phyloP scores from a whole-genome alignment of 2,329 filamentous ascomycete species.

The Paramyrothecium roridum region DNA sequence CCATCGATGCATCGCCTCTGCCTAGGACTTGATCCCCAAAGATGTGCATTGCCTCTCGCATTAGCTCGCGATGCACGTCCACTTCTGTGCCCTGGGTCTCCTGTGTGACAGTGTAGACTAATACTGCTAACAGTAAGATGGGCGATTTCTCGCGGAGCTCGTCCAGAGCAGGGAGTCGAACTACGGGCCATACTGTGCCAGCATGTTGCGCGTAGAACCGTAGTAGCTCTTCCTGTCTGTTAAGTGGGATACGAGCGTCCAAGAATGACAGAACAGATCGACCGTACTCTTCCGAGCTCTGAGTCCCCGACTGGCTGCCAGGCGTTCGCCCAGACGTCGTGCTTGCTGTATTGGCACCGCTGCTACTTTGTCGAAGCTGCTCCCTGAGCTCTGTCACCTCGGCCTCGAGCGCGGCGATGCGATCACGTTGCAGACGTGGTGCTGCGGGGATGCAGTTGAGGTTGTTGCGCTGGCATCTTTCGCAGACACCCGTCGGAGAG shows the following conservation, averaged over 20 bases:
- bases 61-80: neutral
- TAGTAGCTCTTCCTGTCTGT: neutral
- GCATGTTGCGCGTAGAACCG: neutral
- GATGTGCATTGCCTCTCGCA: neutral
- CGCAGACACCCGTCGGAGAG: neutral
- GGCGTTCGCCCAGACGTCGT: neutral
- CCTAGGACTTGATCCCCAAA: neutral
- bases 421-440: slow-evolving; percentile 9
- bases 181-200: neutral
- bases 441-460: slow-evolving; percentile 7
- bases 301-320: neutral
- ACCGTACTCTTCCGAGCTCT: neutral
- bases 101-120: slow-evolving; percentile 1
- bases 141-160: neutral
- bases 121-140: neutral
- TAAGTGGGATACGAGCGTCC: neutral
- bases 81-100: slow-evolving; percentile 1
- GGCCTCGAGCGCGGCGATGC: slow-evolving; percentile 11
- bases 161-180: neutral
- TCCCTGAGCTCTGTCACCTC: slow-evolving; percentile 6
- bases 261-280: neutral
- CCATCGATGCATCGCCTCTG: neutral
- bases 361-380: neutral
- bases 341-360: neutral
- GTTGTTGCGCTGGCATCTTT: slow-evolving; percentile 5